These are phyloP conservation scores for Beauveria bassiana DNA, from an alignment of 2,329 filamentous ascomycete genomes.

Conservation along the genomic window DNA sequence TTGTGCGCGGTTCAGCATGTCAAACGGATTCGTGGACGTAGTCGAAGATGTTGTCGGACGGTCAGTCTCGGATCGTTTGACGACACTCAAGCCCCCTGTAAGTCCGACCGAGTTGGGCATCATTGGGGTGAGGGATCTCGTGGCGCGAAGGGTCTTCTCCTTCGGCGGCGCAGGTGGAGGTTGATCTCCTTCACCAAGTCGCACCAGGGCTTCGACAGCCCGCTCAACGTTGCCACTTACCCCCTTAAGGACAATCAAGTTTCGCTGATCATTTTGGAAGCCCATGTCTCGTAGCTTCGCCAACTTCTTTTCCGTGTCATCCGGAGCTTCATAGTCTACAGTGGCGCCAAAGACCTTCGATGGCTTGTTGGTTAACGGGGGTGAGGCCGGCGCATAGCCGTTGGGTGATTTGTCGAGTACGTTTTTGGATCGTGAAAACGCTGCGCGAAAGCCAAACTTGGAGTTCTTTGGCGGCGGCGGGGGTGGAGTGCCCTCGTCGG, in stretches of 20 bases:
- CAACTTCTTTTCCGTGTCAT: slow-evolving; percentile 70
- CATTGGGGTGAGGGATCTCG: slow-evolving; percentile 48
- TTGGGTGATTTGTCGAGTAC: slow-evolving; percentile 42
- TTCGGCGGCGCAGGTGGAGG: slow-evolving; percentile 32
- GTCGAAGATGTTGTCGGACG: slow-evolving; percentile 34
- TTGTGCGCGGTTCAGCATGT: slow-evolving; percentile 45
- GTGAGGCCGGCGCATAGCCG: slow-evolving; percentile 24
- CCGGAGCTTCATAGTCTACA: slow-evolving; percentile 43
- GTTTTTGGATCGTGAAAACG: slow-evolving; percentile 57
- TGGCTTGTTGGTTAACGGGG: slow-evolving; percentile 50
- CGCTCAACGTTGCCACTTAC: slow-evolving; percentile 79
- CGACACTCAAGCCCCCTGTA: slow-evolving; percentile 9
- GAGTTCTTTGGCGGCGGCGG: slow-evolving; percentile 57
- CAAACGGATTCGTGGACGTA: slow-evolving; percentile 61
- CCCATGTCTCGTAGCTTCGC: slow-evolving; percentile 80
- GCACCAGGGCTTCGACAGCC: slow-evolving; percentile 75
- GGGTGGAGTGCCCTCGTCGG: slow-evolving; percentile 51
- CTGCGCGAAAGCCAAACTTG: slow-evolving; percentile 50
- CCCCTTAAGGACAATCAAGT: slow-evolving; percentile 72
- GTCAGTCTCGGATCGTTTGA: slow-evolving; percentile 18
- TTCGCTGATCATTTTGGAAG: slow-evolving; percentile 75
- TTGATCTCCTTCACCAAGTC: slow-evolving; percentile 65
- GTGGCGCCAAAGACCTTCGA: slow-evolving; percentile 64
- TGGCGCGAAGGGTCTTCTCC: slow-evolving; percentile 39
- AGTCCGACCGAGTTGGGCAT: slow-evolving; percentile 29